Evolutionary conservation across 805 yeast species (phyloP).

Genomic region (Yamadazyma endophytica): DNA sequence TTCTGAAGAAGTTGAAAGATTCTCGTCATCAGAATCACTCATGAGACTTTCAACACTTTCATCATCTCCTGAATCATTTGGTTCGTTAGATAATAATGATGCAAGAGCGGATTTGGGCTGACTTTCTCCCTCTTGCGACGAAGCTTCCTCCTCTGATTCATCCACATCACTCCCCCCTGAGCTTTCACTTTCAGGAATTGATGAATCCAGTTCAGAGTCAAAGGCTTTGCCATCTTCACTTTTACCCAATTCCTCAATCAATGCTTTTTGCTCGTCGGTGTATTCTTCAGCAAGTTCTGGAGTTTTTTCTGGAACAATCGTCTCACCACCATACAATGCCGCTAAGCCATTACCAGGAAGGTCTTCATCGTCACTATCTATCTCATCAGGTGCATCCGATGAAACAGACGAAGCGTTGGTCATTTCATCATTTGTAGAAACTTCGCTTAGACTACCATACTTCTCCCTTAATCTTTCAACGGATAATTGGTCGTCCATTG

Average conservation of each 20-base stretch:
- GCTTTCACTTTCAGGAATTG: constrained; percentile 13
- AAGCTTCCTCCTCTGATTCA: constrained; percentile 5
- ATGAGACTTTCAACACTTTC: constrained; percentile 11
- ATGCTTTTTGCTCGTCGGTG: constrained; percentile 27
- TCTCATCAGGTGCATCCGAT: constrained; percentile 13
- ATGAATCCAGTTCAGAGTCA: constrained; percentile 11
- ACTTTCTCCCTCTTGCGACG: not conserved
- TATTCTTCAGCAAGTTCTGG: constrained; percentile 19
- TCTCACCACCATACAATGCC: constrained; percentile 26
- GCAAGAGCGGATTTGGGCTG: too few relatives aligned
- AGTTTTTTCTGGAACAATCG: constrained; percentile 3
- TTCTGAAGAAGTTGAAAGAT: constrained; percentile 16
- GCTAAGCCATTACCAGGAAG: constrained; percentile 19
- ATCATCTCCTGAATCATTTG: constrained; percentile 17
- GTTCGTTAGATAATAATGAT: too few relatives aligned
- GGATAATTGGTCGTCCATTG: constrained; percentile 35
- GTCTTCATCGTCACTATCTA: constrained; percentile 11
- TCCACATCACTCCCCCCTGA: constrained; percentile 11
- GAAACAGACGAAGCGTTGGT: constrained; percentile 15
- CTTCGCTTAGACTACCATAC: constrained; percentile 40
- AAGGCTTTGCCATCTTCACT: constrained; percentile 3
- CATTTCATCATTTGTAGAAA: constrained; percentile 6
- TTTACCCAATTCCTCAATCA: constrained; percentile 20
- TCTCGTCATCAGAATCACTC: constrained; percentile 15
- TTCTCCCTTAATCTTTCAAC: constrained; percentile 55